Base-by-base conservation (phyloP, 257 asterid species). In the Marsdenia floribunda region DNA sequence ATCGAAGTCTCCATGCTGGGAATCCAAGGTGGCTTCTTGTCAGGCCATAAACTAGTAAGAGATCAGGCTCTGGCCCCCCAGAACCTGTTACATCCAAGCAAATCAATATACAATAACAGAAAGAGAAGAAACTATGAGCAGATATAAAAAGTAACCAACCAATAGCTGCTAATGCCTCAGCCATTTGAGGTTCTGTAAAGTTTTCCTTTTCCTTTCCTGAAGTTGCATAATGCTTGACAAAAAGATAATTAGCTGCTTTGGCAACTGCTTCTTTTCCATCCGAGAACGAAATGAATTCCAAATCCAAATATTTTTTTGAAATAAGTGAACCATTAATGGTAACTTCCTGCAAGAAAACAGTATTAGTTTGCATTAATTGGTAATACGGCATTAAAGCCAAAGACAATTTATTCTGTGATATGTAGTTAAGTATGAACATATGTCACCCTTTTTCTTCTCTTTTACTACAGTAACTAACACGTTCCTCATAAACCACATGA, bases 1-100 rank as follows among this genome's bases (percentile, higher is more conserved):
- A 94, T 58, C 95, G 96, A 69, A 90, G 79, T 84, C 97, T 90
- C 98, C 98, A 94, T 37, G 97, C 89, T 13, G 97, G 98, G 82
- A 91, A 94, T 24, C 98, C 98, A 64, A 89, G 81, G 83, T 94
- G 97, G 87, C 98, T 88, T 87, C 99, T 88, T 73, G 88, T 87
- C 64, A 96, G 96, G 49, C 91, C 99, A 72, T 92, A 95, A 78
- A 95, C 79, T 78, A 95, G 84, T 85, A 95, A 82, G 81, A 95
- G 90, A 82, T 92, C 96, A 33, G 99, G 97, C 40, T 88, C 96
- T 21, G 89, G 78, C 55, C 83, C 89, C 61, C 77, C 85, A 72
- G 80, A 85, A 73, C 99, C 99, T 92, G 81, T 46, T 81, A 76
- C 76, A 80, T 76, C 70, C 78, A 78, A 76, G 75, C 77, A 37